Conservation (phyloP, 495 filamentous ascomycete genomes). For the Neurospora pannonica region DNA sequence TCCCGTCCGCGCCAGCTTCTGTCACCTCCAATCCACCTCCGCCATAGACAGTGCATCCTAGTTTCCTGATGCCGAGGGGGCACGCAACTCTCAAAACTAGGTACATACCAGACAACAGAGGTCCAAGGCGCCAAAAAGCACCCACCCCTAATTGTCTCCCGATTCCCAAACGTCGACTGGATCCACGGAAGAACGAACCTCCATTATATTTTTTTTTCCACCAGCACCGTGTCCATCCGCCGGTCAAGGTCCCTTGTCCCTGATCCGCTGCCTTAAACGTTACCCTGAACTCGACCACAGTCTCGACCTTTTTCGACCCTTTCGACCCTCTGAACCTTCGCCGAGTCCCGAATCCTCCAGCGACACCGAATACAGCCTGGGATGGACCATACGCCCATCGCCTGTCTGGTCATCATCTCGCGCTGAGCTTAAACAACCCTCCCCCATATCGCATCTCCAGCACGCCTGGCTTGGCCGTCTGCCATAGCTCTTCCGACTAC, state of each 20-base stretch:
- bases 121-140: not conserved
- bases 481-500: not conserved
- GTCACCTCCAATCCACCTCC: not conserved
- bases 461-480: not conserved
- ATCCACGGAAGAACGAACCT: not conserved
- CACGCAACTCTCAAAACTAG: not conserved
- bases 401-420: not conserved
- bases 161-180: not conserved
- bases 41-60: not conserved
- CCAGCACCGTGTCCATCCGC: not conserved
- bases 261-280: not conserved
- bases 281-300: not conserved
- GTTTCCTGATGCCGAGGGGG: not conserved
- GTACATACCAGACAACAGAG: not conserved
- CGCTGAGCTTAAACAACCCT: not conserved
- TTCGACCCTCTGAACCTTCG: not conserved
- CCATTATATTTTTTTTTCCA: not conserved
- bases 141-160: not conserved
- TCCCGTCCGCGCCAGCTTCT: not conserved
- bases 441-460: not conserved
- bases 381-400: not conserved
- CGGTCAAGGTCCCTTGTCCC: not conserved
- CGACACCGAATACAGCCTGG: not conserved
- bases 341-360: not conserved
- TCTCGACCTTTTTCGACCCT: not conserved